A percentile compares a stretch with the other conserved stretches of the same genome.
Conservation (phyloP, 352 stramenopile species). For the Phytophthora cryptogea region DNA sequence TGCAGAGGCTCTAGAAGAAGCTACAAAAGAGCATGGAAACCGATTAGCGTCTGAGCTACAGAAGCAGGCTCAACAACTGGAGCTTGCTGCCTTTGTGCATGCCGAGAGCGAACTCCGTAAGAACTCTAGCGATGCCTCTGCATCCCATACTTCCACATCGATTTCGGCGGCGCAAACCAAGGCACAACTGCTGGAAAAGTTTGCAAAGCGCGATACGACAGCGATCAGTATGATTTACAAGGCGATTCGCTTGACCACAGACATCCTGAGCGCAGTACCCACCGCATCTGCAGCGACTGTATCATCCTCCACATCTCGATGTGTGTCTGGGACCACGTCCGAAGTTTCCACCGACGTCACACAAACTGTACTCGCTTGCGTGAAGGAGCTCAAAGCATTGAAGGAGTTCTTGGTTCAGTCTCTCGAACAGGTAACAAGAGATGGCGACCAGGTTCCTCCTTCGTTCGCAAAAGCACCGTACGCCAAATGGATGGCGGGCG, state of each 20-base stretch:
- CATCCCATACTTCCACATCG: background rate
- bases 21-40: conserved; percentile 15
- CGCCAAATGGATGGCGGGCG: conserved; percentile 27
- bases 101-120: conserved; percentile 14
- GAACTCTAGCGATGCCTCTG: conserved; percentile 8
- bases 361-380: conserved; percentile 60
- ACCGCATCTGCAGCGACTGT: background rate
- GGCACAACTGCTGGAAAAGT: conserved; percentile 47
- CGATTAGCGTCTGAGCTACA: conserved; percentile 35
- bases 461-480: conserved; percentile 19
- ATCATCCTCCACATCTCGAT: background rate
- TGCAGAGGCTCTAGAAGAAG: conserved; percentile 25
- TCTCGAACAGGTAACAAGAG: conserved; percentile 48
- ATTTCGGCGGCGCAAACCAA: conserved; percentile 26
- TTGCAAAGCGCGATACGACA: conserved; percentile 64
- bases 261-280: conserved; percentile 58
- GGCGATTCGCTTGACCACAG: conserved; percentile 65
- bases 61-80: conserved; percentile 52
- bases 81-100: conserved; percentile 40
- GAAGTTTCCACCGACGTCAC: conserved; percentile 64
- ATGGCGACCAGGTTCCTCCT: conserved; percentile 19
- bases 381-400: conserved; percentile 74
- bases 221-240: conserved; percentile 70
- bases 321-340: background rate
- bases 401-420: conserved; percentile 72